These are phyloP conservation scores for Vishniacozyma victoriae DNA, from an alignment of 768 basidiomycete species.

Conservation along the genomic window DNA sequence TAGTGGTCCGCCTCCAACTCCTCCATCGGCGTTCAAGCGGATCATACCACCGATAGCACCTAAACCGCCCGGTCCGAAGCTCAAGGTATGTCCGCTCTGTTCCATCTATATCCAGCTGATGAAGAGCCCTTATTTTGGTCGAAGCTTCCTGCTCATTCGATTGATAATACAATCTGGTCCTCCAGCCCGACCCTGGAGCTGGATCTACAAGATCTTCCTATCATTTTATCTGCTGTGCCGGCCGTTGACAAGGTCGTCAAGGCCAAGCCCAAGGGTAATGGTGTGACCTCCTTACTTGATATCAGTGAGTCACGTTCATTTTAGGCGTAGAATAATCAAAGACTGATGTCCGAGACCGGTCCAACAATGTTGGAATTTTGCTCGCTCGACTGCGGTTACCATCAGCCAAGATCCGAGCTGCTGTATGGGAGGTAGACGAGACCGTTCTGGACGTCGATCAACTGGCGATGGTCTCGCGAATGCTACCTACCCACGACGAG, in stretches of 20 bases:
- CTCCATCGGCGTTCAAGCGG: neutral
- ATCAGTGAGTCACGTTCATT: constrained; percentile 52
- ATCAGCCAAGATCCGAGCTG: constrained; percentile 61
- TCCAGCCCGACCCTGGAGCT: constrained; percentile 49
- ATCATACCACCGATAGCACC: constrained; percentile 31
- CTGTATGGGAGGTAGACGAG: constrained; percentile 69
- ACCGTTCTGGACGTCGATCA: constrained; percentile 63
- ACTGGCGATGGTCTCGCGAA: constrained; percentile 65
- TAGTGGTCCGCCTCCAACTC: neutral
- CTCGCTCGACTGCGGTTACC: constrained; percentile 66
- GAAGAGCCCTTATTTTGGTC: constrained; percentile 81
- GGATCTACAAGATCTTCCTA: constrained; percentile 65
- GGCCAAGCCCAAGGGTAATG: constrained; percentile 51
- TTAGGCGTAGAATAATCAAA: neutral
- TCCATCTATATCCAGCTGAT: neutral
- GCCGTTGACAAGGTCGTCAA: constrained; percentile 46
- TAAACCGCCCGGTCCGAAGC: constrained; percentile 26
- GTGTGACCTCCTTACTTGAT: constrained; percentile 66
- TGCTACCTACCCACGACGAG: constrained; percentile 78
- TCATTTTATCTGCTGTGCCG: constrained; percentile 58
- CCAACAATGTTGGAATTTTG: constrained; percentile 86
- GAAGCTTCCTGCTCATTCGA: constrained; percentile 56
- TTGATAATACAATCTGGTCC: constrained; percentile 63
- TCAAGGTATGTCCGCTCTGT: constrained; percentile 18
- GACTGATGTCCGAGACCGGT: constrained; percentile 50